Base-by-base conservation (phyloP, 768 basidiomycete species). In the Asterophora parasitica region DNA sequence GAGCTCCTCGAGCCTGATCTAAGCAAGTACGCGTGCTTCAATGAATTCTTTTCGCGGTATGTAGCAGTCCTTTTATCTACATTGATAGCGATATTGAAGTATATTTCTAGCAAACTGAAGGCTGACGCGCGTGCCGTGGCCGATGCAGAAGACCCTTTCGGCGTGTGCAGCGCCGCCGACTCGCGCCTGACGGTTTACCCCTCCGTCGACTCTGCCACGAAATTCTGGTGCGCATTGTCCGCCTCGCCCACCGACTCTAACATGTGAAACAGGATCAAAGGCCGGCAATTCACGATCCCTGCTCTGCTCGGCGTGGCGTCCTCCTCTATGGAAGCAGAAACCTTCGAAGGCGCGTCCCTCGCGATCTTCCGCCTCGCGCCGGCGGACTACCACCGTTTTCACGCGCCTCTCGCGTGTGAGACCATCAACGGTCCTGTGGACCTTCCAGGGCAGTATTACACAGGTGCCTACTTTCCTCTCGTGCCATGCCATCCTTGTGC, bases 311-410 rank as follows among this genome's bases (percentile, higher is more conserved):
- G 69, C 34, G 68, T 77, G 2, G 64, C 69, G 15, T 63, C 71
- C 0, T 60, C 65, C 38, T 66, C 79, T 1, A 72, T 76, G 1
- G 51, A 65, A 20, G 69, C 75, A 2, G 50, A 61, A 17, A 49
- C 55, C n/a, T 77, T 82, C 44, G 57, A 67, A 7, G 68, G 70
- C 17, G 66, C 72, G 0, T 71, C 78, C 17, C 59, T 90, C 1
- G 85, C 85, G 0, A 79, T 85, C 48, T 84, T 86, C 64, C 73
- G 88, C 43, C 78, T 92, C 13, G 88, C 90, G 0, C 90, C 88
- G 0, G 75, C 81, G 7, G 88, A 91, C 60, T 90, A 90, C 56
- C 88, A 91, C 59, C 79, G 88, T 11, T 89, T 85, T 74, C 87
- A 88, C 53, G 77, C 77, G 28, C 85, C 85, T 11, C 67, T 84